Evolutionary conservation across 768 basidiomycete genomes (phyloP), one percentile per base, ranked within the genome.

Genomic region (Boletellus ananiceps): DNA sequence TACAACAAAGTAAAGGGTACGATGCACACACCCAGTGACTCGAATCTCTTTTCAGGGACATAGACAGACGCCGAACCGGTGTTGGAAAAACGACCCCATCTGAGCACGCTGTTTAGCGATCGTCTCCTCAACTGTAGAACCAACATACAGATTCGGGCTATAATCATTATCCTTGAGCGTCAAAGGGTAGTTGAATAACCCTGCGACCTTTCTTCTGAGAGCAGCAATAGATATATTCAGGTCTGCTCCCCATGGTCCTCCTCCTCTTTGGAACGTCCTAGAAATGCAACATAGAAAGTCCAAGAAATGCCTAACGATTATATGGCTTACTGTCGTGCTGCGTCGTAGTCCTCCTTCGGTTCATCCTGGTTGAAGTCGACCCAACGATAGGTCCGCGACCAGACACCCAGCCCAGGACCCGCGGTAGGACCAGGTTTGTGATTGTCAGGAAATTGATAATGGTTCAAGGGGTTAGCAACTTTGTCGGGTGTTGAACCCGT

Each of bases 371-470:
- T 2, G 19, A 29, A 29, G 29, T 54, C 15, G 9, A 19, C 49
- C 58, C 59, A 60, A 9, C 59, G 55, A 27, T 46, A 60, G 15
- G 59, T 60, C 32, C 42, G 42, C 13, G 18, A 19, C 42, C 42
- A 44, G 2, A 18, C 19, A 33, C 31, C 42, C 42, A 43, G 7
- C 1, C 29, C 29, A 29, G 29, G 29, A 7, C 29, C 29, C 29
- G 3, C 29, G 29, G 23, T 25, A 4, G 29, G 29, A 29, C 29
- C 29, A 9, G 29, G 29, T 29, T 29, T 29, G 29, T 29, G 29
- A 8, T 29, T 29, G 29, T 29, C 29, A 9, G 29, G 29, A 8
- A 33, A 43, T 3, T 21, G 2, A 21, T 43, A 43, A 19, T 43
- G 32, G 19, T 43, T 43, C 42, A 43, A 33, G 1, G 42, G 42